A percentile compares a stretch with the other conserved stretches of the same genome.
Evolutionary conservation across 176 grass and related monocot species (phyloP).

Genomic region (Musa beccarii): DNA sequence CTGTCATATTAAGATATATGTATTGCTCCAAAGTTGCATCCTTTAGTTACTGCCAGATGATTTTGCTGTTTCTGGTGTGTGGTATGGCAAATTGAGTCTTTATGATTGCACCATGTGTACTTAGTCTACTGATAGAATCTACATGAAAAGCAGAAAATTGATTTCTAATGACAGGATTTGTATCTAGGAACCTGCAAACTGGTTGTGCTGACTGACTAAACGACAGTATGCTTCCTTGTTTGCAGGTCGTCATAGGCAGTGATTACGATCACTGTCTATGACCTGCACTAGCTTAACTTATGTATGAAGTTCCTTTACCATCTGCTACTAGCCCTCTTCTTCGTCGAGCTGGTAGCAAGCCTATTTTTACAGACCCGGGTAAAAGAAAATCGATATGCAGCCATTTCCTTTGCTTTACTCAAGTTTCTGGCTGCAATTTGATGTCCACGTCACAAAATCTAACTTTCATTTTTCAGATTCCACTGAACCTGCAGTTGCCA

Average conservation of each 20-base stretch:
- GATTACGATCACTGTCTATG: neutral
- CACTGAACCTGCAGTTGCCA: conserved; percentile 2
- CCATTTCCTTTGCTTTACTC: neutral
- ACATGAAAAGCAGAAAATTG: neutral
- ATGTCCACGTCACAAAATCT: neutral
- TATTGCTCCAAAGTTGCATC: too few relatives aligned
- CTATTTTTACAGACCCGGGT: neutral
- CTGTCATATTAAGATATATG: too few relatives aligned
- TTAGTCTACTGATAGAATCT: neutral
- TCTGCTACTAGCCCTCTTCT: conserved; percentile 3
- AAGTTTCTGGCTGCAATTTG: neutral
- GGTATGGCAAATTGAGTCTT: neutral
- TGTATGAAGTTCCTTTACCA: conserved; percentile 10
- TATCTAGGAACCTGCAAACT: neutral
- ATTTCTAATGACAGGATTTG: too few relatives aligned
- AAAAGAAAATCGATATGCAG: neutral
- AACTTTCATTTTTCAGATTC: conserved; percentile 18
- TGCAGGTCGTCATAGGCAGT: neutral
- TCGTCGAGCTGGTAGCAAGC: conserved; percentile 1
- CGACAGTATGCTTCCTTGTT: neutral
- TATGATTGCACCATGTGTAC: neutral
- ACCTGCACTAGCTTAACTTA: neutral
- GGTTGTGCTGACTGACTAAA: neutral
- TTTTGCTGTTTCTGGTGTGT: too few relatives aligned
- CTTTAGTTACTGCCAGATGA: too few relatives aligned